These are phyloP conservation scores for Camelina sativa DNA, from an alignment of 345 rosid species.

Conservation along the genomic window DNA sequence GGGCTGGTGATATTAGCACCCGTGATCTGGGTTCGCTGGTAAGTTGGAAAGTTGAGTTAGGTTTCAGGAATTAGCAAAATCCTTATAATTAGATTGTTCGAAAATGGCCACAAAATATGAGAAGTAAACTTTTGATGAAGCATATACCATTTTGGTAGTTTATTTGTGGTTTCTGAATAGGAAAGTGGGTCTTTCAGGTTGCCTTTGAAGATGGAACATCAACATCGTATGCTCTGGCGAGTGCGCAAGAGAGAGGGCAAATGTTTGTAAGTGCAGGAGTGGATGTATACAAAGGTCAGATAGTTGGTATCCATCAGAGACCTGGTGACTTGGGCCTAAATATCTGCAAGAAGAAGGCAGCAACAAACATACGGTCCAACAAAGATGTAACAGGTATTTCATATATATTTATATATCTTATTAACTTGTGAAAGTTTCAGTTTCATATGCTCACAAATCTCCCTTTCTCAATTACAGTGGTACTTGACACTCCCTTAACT, in stretches of 20 bases:
- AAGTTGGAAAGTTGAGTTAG: conserved; percentile 41
- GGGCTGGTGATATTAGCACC: conserved; percentile 90
- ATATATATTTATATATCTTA: background rate
- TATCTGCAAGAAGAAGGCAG: conserved; percentile 95
- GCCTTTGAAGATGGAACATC: conserved; percentile 92
- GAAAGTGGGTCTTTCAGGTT: conserved; percentile 58
- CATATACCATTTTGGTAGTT: conserved; percentile 12
- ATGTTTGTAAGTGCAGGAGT: conserved; percentile 86
- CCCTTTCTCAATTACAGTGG: conserved; percentile 58
- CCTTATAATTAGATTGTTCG: conserved; percentile 18
- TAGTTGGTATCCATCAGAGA: conserved; percentile 93
- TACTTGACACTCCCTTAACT: conserved; percentile 84
- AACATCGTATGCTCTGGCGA: conserved; percentile 82
- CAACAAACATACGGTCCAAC: conserved; percentile 90
- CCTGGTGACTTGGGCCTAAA: conserved; percentile 87
- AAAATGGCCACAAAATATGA: background rate
- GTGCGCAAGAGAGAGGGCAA: conserved; percentile 93
- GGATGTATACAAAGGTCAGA: conserved; percentile 90
- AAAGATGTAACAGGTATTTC: conserved; percentile 79
- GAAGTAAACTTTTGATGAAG: conserved; percentile 8
- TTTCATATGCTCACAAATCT: conserved; percentile 19
- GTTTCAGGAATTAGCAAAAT: conserved; percentile 8
- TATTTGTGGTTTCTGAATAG: conserved; percentile 17
- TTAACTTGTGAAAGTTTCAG: conserved; percentile 7
- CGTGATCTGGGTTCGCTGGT: conserved; percentile 97